Base-by-base conservation (phyloP, 139 green algal genomes). In the Chloropicon primus region DNA sequence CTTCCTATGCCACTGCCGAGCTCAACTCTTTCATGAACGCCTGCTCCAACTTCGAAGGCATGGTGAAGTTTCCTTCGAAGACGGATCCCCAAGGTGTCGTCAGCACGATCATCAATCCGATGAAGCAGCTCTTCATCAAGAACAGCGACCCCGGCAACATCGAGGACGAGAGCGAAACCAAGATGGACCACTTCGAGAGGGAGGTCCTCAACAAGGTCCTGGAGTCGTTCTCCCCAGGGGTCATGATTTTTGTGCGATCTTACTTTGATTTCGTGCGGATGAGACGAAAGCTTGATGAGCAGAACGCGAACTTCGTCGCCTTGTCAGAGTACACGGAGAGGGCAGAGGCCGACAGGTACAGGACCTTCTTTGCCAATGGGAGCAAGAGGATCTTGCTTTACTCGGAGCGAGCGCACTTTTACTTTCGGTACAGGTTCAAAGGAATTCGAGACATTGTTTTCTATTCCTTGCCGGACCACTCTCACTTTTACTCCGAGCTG, bases 211-310 rank as follows among this genome's bases (percentile, higher is more conserved):
- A 17, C 41, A 62, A 17, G 41, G 41, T 62, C 17, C 17, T 62
- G 41, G 41, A 62, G 41, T n/a, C 10, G 10, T 62, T 62, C 41
- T n/a, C 10, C 41, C 41, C 41, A 74, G 83, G 89, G 21, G 80
- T 89, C 76, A 76, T 93, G 22, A 74, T 99, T 2, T 97, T 97
- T 82, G 78, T 96, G 25, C 86, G 89, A 2, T 89, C 86, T 21
- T 99, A 99, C 84, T 98, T 97, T 84, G 94, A 99, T 84, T 99
- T 94, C 80, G 91, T 99, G 22, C 83, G 90, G 27, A 75, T 86
- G 5, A 77, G 84, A 26, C 86, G 21, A 22, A 2, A n/a, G 77
- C 24, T 93, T 22, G 77, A 79, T n/a, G 73, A 72, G 17, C 74
- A 90, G 54, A 73, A 71, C 22, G 85, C 81, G 2, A 85, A 89